Percentiles rank a stretch among this genome's conserved stretches.
phyloP scores from a whole-genome alignment of 2,329 filamentous ascomycete genomes.

The Dothidotthia symphoricarpi region DNA sequence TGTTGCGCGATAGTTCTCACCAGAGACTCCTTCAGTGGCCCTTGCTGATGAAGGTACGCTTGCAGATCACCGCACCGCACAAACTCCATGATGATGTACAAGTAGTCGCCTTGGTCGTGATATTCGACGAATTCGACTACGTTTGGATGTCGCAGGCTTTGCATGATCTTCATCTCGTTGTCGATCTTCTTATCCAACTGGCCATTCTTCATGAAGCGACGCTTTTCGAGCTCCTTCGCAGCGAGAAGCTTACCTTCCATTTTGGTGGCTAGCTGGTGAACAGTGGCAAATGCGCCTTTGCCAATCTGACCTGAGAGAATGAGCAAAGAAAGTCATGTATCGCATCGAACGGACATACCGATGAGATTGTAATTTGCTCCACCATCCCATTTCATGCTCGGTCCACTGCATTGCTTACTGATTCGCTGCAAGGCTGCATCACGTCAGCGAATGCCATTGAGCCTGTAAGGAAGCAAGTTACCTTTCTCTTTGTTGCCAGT shows the following conservation, averaged over 20 bases:
- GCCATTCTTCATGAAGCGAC: conserved; percentile 89
- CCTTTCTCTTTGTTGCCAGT: conserved; percentile 27
- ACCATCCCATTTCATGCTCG: conserved; percentile 77
- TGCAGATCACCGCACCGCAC: conserved; percentile 81
- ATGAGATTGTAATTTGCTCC: conserved; percentile 81
- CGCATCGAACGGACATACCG: conserved; percentile 13
- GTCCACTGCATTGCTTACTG: conserved; percentile 28
- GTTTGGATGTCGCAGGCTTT: conserved; percentile 76
- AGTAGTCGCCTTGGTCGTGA: conserved; percentile 73
- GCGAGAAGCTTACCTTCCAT: conserved; percentile 80
- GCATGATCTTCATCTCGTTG: conserved; percentile 97
- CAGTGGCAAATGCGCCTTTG: conserved; percentile 90
- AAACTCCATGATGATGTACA: conserved; percentile 98
- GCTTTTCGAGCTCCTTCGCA: conserved; percentile 92
- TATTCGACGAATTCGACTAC: conserved; percentile 92
- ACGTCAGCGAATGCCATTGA: conserved; percentile 3
- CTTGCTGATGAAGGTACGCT: conserved; percentile 62
- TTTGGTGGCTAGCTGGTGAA: conserved; percentile 86
- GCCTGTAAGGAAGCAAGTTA: conserved; percentile 1
- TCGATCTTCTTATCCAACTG: conserved; percentile 87
- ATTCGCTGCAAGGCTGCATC: conserved; percentile 21
- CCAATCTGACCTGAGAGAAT: conserved; percentile 63
- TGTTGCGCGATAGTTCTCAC: conserved; percentile 73
- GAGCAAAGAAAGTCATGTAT: conserved; percentile 1
- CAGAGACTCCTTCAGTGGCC: conserved; percentile 63